Evolutionary conservation across 176 grass and related monocot genomes (phyloP).

Genomic region (Aegilops longissima): DNA sequence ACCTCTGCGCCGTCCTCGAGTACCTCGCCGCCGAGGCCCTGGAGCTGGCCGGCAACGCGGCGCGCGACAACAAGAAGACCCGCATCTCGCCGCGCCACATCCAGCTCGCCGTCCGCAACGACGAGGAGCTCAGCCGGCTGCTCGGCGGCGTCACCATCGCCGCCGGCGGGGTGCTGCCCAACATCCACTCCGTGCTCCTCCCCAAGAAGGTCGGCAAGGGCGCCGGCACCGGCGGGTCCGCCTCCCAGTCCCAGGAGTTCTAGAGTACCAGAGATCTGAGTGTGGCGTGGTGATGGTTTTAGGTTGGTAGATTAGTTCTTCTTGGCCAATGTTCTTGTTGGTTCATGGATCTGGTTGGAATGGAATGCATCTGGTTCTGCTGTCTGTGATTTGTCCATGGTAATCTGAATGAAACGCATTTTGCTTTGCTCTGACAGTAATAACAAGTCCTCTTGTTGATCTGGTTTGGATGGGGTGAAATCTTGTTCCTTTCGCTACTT

Average conservation of each 20-base stretch:
- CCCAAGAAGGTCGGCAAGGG: constrained; percentile 49
- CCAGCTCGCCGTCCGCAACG: constrained; percentile 58
- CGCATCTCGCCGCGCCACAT: constrained; percentile 56
- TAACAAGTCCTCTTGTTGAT: no score
- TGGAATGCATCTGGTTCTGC: not conserved
- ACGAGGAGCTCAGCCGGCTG: constrained; percentile 56
- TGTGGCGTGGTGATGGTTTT: no score
- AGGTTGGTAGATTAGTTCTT: not conserved
- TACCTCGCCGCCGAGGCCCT: constrained; percentile 74
- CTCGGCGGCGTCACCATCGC: constrained; percentile 42
- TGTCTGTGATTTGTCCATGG: not conserved
- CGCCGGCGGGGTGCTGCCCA: constrained; percentile 47
- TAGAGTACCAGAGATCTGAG: not conserved
- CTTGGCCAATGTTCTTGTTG: not conserved
- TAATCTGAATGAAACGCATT: not conserved
- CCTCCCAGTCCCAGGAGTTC: constrained; percentile 58
- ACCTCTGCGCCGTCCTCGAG: constrained; percentile 75
- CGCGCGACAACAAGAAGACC: constrained; percentile 62
- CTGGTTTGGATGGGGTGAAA: no score
- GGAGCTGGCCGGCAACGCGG: constrained; percentile 55
- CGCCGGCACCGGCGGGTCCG: constrained; percentile 37
- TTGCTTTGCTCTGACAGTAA: no score
- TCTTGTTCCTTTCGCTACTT: not conserved
- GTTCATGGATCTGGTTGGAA: not conserved
- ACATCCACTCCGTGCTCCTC: constrained; percentile 39